These are phyloP conservation scores for Paraphaeosphaeria sporulosa DNA, from an alignment of 2,329 filamentous ascomycete species.

Conservation along the genomic window DNA sequence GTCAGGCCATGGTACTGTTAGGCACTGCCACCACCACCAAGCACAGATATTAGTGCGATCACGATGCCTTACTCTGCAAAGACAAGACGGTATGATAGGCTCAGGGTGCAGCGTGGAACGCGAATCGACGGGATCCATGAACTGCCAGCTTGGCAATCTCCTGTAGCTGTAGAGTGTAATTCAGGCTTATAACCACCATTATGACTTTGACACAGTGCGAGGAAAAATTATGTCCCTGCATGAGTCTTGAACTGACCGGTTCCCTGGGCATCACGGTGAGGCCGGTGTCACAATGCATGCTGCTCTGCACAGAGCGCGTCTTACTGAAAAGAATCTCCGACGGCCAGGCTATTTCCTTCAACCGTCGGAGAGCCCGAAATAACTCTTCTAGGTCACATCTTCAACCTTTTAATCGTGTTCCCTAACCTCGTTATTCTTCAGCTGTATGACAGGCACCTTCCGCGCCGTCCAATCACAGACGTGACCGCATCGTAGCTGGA, in stretches of 20 bases:
- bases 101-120: background rate
- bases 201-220: background rate
- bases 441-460: background rate
- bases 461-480: background rate
- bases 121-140: background rate
- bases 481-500: too few species aligned
- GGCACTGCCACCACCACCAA: slow-evolving; percentile 6
- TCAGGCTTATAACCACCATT: background rate
- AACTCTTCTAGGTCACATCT: background rate
- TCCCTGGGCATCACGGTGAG: slow-evolving; percentile 2
- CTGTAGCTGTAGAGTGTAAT: background rate
- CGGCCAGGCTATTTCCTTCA: background rate
- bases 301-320: background rate
- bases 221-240: background rate
- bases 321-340: background rate
- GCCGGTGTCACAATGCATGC: background rate
- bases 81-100: background rate
- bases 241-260: background rate
- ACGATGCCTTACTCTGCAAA: background rate
- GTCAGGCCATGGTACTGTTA: background rate
- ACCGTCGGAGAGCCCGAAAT: slow-evolving; percentile 1
- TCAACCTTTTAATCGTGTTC: background rate
- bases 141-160: background rate
- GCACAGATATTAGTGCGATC: background rate
- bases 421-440: background rate